These are phyloP conservation scores for Pseudonitzschia pungens DNA, from an alignment of 108 stramenopile genomes.

Conservation along the genomic window DNA sequence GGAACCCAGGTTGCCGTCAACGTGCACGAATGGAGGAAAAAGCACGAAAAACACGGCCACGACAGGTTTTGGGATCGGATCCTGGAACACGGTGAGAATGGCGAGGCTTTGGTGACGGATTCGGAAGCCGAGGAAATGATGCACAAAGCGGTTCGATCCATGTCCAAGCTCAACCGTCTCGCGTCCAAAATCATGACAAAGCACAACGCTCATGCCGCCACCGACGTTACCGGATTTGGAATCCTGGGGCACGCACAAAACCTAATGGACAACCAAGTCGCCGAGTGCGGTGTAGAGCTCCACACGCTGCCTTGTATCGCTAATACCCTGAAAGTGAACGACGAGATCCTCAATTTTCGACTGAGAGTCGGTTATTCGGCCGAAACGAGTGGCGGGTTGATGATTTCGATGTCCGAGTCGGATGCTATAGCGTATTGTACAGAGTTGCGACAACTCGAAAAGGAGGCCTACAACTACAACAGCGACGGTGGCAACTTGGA, in stretches of 20 bases:
- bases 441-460: constrained; percentile 67
- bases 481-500: constrained; percentile 22
- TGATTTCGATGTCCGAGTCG: constrained; percentile 70
- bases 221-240: constrained; percentile 90
- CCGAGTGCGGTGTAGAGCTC: constrained; percentile 66
- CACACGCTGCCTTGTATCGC: constrained; percentile 78
- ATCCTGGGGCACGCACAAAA: constrained; percentile 85
- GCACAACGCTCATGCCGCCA: constrained; percentile 67
- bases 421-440: constrained; percentile 55
- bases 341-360: constrained; percentile 71
- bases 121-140: constrained; percentile 75
- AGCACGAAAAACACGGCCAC: constrained; percentile 13
- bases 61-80: constrained; percentile 37
- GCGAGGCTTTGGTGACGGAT: constrained; percentile 19
- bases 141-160: constrained; percentile 74
- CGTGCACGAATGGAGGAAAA: constrained; percentile 78
- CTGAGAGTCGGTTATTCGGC: constrained; percentile 71
- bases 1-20: constrained; percentile 89
- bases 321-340: constrained; percentile 56
- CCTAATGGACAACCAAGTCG: constrained; percentile 75
- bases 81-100: constrained; percentile 30
- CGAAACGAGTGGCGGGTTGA: constrained; percentile 83
- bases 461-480: constrained; percentile 13
- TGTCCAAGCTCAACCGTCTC: constrained; percentile 73
- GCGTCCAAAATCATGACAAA: constrained; percentile 66